Evolutionary conservation across 148 eudicot genomes (phyloP).

Genomic region (Diospyros kaki): DNA sequence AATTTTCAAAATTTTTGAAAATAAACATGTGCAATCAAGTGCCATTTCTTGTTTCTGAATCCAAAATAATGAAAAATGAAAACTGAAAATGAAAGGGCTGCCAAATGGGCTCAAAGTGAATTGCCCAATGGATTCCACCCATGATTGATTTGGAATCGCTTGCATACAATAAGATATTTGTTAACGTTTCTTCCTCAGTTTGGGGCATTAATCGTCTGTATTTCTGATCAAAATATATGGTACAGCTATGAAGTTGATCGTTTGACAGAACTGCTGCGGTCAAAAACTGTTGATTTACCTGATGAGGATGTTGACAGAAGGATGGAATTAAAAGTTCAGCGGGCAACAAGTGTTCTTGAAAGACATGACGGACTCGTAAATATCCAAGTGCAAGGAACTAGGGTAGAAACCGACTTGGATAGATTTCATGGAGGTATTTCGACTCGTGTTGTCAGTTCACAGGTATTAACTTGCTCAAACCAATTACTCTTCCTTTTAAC

Average conservation of each 20-base stretch:
- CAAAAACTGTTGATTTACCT: conserved; percentile 43
- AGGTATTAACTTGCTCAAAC: conserved; percentile 30
- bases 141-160: not conserved
- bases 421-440: conserved; percentile 21
- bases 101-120: too few relatives aligned
- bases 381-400: conserved; percentile 23
- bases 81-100: too few relatives aligned
- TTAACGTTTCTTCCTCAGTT: not conserved
- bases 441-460: conserved; percentile 44
- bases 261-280: conserved; percentile 50
- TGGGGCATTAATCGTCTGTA: not conserved
- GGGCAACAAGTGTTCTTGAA: conserved; percentile 20
- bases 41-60: too few relatives aligned
- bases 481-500: not conserved
- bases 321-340: conserved; percentile 26
- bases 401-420: conserved; percentile 24
- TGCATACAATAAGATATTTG: not conserved
- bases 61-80: too few relatives aligned
- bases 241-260: conserved; percentile 69
- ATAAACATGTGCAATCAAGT: too few relatives aligned
- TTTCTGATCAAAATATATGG: conserved; percentile 3
- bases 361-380: conserved; percentile 16
- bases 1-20: too few relatives aligned
- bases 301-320: conserved; percentile 24
- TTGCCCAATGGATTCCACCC: not conserved